Evolutionary conservation across 129 eudicot species (phyloP).

Genomic region (Escallonia rubra): DNA sequence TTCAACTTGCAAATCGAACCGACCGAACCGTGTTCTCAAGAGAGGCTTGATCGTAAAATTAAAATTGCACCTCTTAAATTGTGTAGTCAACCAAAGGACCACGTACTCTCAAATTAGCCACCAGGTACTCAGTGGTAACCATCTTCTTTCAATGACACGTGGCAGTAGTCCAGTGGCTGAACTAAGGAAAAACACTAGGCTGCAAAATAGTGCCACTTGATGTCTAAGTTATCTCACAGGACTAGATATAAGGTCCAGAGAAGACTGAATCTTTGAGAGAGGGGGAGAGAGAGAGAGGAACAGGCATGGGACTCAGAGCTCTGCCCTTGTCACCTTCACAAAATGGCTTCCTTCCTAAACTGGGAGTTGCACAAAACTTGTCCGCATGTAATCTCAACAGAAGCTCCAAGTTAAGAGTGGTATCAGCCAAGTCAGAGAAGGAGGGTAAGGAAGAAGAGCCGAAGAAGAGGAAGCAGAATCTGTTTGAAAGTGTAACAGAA

Average conservation of each 20-base stretch:
- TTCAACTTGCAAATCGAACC: no score
- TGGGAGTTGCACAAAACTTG: conserved; percentile 18
- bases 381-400: conserved; percentile 9
- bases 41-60: no score
- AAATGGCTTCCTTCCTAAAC: conserved; percentile 30
- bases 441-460: conserved; percentile 42
- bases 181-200: conserved; percentile 5
- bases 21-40: no score
- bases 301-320: conserved; percentile 47
- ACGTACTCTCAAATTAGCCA: conserved; percentile 37
- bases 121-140: not conserved
- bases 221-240: not conserved
- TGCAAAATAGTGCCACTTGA: not conserved
- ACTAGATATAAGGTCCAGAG: not conserved
- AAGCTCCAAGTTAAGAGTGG: conserved; percentile 5
- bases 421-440: conserved; percentile 48
- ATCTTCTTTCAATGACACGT: conserved; percentile 17
- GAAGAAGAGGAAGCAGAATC: conserved; percentile 52
- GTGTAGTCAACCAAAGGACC: conserved; percentile 32
- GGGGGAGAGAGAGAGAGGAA: conserved; percentile 2
- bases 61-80: conserved; percentile 22
- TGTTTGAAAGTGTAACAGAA: conserved; percentile 82
- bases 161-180: conserved; percentile 22
- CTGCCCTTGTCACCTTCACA: conserved; percentile 54
- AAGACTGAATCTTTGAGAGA: not conserved